Base-by-base conservation (phyloP, 495 filamentous ascomycete genomes). In the Daldinia concentrica region DNA sequence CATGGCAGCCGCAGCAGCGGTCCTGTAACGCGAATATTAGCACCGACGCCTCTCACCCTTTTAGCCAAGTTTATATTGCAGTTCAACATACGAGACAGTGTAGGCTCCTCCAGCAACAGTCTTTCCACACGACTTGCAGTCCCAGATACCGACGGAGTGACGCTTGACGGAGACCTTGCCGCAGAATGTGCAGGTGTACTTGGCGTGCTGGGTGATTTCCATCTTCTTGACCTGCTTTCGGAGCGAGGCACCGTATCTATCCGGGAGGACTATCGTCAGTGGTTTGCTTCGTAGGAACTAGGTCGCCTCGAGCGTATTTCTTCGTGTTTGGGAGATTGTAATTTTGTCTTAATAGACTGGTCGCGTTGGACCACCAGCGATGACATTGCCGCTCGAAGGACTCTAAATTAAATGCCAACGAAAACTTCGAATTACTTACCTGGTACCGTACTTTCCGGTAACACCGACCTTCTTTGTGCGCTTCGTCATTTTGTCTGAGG, bases 191-290 rank as follows among this genome's bases (percentile, higher is more conserved):
- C 91, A 93, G 64, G 86, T 89, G 88, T 98, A 98, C 81, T 90
- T 88, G 83, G 93, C 93, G 88, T 98, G 95, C 83, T 98, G 95
- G 62, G 91, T 90, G 79, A 97, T 90, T 91, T 99, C 95, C 92
- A 98, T 97, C 90, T 97, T 97, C 92, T 99, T 99, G 81, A 98
- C 93, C 83, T 98, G 95, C 88, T 98, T 99, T 87, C 95, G 93
- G 84, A 99, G 92, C 79, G 95, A 99, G 82, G 95, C 95, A 91
- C 95, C 95, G 85, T 99, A 99, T 90, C 95, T 73, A 54, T 57
- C 68, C 26, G 48, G 55, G 57, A 34, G 61, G 4, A 8, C 4
- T 6, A 39, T 65, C 11, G 51, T 73, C 29, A 73, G 70, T 12
- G 17, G 15, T 6, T 26, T 22, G 12, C 36, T 39, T 45, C 11